Evolutionary conservation across 768 basidiomycete species (phyloP).

Genomic region (Suillus fuscotomentosus): DNA sequence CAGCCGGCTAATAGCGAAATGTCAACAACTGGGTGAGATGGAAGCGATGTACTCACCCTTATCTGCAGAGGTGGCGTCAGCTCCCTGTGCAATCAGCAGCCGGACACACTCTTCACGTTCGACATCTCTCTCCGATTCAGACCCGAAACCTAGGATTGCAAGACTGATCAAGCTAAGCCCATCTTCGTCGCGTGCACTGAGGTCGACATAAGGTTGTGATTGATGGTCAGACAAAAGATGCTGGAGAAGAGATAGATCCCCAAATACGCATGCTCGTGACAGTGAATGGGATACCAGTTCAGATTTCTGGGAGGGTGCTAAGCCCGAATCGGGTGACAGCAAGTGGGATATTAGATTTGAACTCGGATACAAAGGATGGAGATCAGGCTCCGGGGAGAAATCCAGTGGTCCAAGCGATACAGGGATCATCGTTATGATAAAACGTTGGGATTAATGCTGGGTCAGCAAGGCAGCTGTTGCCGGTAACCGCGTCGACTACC

Average conservation of each 20-base stretch:
- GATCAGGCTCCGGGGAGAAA: conserved; percentile 73
- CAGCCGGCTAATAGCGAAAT: conserved; percentile 67
- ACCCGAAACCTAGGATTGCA: conserved; percentile 78
- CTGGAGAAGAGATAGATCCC: conserved; percentile 68
- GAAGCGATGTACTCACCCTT: conserved; percentile 46
- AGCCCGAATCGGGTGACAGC: conserved; percentile 64
- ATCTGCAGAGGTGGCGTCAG: conserved; percentile 59
- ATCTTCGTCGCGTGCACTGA: conserved; percentile 78
- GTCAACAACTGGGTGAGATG: conserved; percentile 6
- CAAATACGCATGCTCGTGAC: conserved; percentile 74
- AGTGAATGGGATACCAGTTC: conserved; percentile 75
- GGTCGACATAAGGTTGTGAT: conserved; percentile 65
- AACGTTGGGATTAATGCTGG: neutral
- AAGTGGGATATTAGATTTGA: conserved; percentile 58
- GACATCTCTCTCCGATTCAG: conserved; percentile 78
- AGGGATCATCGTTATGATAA: conserved; percentile 27
- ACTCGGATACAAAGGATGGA: conserved; percentile 77
- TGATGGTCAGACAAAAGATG: conserved; percentile 69
- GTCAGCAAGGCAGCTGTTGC: neutral
- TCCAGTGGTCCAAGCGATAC: conserved; percentile 41
- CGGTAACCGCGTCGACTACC: neutral
- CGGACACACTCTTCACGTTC: conserved; percentile 91
- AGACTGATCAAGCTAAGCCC: conserved; percentile 78
- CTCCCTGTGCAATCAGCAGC: conserved; percentile 75
- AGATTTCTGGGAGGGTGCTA: conserved; percentile 63